A percentile compares a stretch with the other conserved stretches of the same genome.
phyloP scores from a whole-genome alignment of 345 rosid genomes.

The Moringa oleifera region DNA sequence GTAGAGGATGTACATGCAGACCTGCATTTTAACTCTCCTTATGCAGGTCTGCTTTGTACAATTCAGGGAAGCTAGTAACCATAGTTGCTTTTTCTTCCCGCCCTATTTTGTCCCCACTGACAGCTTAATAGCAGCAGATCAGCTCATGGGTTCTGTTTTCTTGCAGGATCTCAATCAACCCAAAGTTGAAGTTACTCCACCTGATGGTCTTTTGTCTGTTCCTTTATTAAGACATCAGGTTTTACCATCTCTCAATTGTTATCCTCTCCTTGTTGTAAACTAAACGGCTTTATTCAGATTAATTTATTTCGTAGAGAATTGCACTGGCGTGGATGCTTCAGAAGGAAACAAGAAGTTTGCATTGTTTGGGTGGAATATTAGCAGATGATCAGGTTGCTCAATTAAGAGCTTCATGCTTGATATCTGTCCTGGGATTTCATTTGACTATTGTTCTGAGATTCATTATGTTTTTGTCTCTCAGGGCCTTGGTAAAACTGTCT shows the following conservation, averaged over 20 bases:
- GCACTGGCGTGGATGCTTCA: slow-evolving; percentile 98
- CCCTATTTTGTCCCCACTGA: not conserved
- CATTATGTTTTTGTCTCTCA: slow-evolving; percentile 27
- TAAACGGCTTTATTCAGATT: slow-evolving; percentile 11
- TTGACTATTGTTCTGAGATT: not conserved
- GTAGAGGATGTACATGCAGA: too few species aligned
- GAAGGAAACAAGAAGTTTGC: slow-evolving; percentile 77
- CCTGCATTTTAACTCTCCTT: too few species aligned
- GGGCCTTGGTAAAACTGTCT: slow-evolving; percentile 98
- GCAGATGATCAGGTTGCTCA: slow-evolving; percentile 96
- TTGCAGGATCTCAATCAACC: slow-evolving; percentile 87
- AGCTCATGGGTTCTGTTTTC: slow-evolving; percentile 9
- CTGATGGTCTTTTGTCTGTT: slow-evolving; percentile 81
- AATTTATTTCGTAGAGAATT: slow-evolving; percentile 58
- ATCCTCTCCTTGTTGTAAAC: slow-evolving; percentile 5
- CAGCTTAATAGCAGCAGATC: slow-evolving; percentile 10
- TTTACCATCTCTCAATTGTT: slow-evolving; percentile 16
- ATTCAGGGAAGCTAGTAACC: too few species aligned
- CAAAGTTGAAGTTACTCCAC: slow-evolving; percentile 57
- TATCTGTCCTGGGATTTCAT: slow-evolving; percentile 2
- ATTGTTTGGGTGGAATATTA: slow-evolving; percentile 90
- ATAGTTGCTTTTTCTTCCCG: too few species aligned
- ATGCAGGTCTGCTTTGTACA: too few species aligned
- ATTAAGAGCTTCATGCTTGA: slow-evolving; percentile 6
- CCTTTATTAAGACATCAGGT: slow-evolving; percentile 95